Evolutionary conservation across 73 alveolate species (phyloP), one percentile per base, ranked within the genome.

Genomic region (Tetrahymena elliotti): DNA sequence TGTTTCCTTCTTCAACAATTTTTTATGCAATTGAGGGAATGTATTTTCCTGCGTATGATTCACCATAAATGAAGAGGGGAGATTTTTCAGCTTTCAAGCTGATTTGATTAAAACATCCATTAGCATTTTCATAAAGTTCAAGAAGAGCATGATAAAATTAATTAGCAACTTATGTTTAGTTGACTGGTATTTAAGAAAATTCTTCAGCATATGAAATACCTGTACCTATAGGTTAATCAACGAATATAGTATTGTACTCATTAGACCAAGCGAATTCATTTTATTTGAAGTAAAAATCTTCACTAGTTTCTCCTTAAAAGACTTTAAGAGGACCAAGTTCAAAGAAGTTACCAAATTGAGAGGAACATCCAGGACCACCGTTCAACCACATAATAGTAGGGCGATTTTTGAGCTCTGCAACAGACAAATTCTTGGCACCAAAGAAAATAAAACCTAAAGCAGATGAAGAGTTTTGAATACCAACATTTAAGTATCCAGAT

Each of bases 321-420:
- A 92, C 83, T 15, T 47, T 52, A 36, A 94, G 52, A 38, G 96
- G 96, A 33, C 96, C 96, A 37, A 94, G 83, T 40, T 94, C 96
- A 88, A 84, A 83, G 54, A 94, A 94, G 41, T 94, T 94, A 88
- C 96, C 96, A 37, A 94, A 84, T 53, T 94, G 52, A 13, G 96
- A 94, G 41, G 95, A 88, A 34, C 95, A 94, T 13, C 96, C 96
- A 33, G 96, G 96, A 35, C 96, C 96, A 84, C 96, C 96, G 34
- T 94, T 94, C 31, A 94, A 35, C 96, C 96, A 94, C 24, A 94
- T 83, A 4, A 94, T 4, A 10, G 96, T 94, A 22, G 96, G 96
- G 38, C 93, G 93, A 84, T 94, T 53, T 6, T 27, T 24, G 5
- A 94, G 18, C 22, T 94, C 93, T 84, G 54, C 33, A 22, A 52